Evolutionary conservation across 2,329 filamentous ascomycete genomes (phyloP).

Genomic region (Dactylellina drechsleri): DNA sequence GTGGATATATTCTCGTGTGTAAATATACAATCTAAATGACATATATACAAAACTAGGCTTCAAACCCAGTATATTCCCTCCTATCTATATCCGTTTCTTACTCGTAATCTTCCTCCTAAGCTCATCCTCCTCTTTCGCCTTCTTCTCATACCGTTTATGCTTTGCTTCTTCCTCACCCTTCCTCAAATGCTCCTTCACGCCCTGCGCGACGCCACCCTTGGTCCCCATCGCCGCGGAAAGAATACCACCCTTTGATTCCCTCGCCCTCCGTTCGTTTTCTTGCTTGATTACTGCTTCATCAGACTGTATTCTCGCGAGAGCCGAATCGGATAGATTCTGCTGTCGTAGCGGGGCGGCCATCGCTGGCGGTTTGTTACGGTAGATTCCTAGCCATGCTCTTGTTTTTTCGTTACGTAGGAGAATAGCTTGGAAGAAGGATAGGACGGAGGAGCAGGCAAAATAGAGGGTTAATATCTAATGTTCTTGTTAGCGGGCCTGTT

Average conservation of each 20-base stretch:
- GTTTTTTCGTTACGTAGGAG: slow-evolving; percentile 63
- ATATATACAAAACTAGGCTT: slow-evolving; percentile 20
- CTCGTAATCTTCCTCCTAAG: slow-evolving; percentile 54
- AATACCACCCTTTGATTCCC: slow-evolving; percentile 43
- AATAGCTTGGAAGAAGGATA: slow-evolving; percentile 63
- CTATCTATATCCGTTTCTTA: neutral
- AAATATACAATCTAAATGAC: slow-evolving; percentile 37
- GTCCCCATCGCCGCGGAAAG: slow-evolving; percentile 56
- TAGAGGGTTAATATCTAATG: slow-evolving; percentile 56
- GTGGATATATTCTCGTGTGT: neutral
- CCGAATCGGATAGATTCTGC: slow-evolving; percentile 27
- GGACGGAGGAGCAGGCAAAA: slow-evolving; percentile 61
- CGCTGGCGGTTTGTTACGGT: slow-evolving; percentile 45
- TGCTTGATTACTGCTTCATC: slow-evolving; percentile 26
- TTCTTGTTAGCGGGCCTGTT: neutral
- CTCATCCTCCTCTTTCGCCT: slow-evolving; percentile 61
- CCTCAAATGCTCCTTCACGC: slow-evolving; percentile 60
- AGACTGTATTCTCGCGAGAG: slow-evolving; percentile 26
- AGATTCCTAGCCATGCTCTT: slow-evolving; percentile 62
- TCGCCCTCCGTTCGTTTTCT: slow-evolving; percentile 36
- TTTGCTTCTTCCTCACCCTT: slow-evolving; percentile 59
- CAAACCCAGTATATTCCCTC: too few species aligned
- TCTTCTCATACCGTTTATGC: slow-evolving; percentile 58
- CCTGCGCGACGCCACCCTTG: slow-evolving; percentile 57
- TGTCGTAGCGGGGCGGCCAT: slow-evolving; percentile 24